Percentiles rank a stretch among this genome's conserved stretches.
Conservation (phyloP, 345 rosid species). For the Limnanthes douglasii region DNA sequence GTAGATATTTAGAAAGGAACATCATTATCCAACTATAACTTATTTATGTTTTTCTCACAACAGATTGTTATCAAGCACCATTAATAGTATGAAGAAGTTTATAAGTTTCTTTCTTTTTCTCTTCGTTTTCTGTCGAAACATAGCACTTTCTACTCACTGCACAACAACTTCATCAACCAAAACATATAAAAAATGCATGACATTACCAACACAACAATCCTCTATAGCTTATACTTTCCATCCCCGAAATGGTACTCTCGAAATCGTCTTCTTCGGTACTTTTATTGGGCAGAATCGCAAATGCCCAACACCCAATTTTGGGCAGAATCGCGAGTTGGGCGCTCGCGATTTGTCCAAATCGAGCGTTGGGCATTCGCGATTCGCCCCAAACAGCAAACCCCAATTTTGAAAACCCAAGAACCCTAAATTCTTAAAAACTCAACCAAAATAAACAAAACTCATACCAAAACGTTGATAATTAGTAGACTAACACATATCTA, state of each 20-base stretch:
- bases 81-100: background rate
- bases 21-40: background rate
- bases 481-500: too few species aligned
- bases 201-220: constrained; percentile 88
- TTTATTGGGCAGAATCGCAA: too few species aligned
- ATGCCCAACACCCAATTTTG: too few species aligned
- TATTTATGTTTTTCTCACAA: background rate
- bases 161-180: constrained; percentile 36
- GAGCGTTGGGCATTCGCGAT: too few species aligned
- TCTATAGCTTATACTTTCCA: constrained; percentile 92
- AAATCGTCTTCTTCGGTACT: constrained; percentile 80
- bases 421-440: too few species aligned
- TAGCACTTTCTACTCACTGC: constrained; percentile 38
- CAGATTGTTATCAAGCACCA: background rate
- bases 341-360: too few species aligned
- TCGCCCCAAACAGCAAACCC: too few species aligned
- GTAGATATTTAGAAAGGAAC: constrained; percentile 5
- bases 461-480: too few species aligned
- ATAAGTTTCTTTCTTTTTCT: constrained; percentile 10
- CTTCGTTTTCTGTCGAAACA: constrained; percentile 11
- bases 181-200: constrained; percentile 55
- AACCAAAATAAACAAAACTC: too few species aligned
- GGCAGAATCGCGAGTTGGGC: too few species aligned
- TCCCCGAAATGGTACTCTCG: constrained; percentile 58
- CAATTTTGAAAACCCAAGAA: too few species aligned